A percentile compares a stretch with the other conserved stretches of the same genome.
These are phyloP conservation scores for Apiospora rasikravindrae DNA, from an alignment of 2,329 filamentous ascomycete genomes.

Conservation along the genomic window DNA sequence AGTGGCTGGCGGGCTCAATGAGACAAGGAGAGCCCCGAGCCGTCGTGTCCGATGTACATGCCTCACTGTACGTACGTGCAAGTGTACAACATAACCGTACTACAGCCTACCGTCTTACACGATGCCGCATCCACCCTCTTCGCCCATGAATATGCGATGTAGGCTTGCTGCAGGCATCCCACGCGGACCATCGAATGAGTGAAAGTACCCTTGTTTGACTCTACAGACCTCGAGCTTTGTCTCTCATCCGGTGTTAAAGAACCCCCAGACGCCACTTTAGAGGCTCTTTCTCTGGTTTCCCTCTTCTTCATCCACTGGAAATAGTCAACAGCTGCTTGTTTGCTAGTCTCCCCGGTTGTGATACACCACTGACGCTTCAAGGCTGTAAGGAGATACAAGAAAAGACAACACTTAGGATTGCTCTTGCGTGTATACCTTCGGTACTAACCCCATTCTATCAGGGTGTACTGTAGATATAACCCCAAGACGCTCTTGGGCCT, in stretches of 20 bases:
- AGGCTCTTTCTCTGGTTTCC: not conserved
- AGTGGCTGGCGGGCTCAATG: constrained; percentile 1
- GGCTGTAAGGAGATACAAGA: not conserved
- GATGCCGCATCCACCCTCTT: not conserved
- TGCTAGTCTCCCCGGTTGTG: constrained; percentile 1
- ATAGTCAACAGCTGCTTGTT: not conserved
- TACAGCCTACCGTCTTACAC: constrained; percentile 16
- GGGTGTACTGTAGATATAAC: constrained; percentile 12
- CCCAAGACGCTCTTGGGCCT: constrained; percentile 6
- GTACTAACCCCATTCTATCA: constrained; percentile 1
- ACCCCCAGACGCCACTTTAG: not conserved
- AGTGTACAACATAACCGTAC: not conserved
- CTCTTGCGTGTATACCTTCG: not conserved
- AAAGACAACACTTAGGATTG: constrained; percentile 3
- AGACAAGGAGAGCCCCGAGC: constrained; percentile 8
- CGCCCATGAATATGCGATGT: not conserved
- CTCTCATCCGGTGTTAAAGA: not conserved
- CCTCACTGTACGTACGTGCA: not conserved
- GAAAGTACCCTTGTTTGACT: not conserved
- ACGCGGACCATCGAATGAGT: not conserved
- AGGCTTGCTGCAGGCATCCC: constrained; percentile 17
- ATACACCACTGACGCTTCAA: not conserved
- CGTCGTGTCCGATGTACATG: constrained; percentile 10
- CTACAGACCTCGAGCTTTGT: not conserved
- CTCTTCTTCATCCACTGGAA: constrained; percentile 14